Evolutionary conservation across 1,284 basidiomycete genomes (phyloP).

Genomic region (Cryptococcus floricola): DNA sequence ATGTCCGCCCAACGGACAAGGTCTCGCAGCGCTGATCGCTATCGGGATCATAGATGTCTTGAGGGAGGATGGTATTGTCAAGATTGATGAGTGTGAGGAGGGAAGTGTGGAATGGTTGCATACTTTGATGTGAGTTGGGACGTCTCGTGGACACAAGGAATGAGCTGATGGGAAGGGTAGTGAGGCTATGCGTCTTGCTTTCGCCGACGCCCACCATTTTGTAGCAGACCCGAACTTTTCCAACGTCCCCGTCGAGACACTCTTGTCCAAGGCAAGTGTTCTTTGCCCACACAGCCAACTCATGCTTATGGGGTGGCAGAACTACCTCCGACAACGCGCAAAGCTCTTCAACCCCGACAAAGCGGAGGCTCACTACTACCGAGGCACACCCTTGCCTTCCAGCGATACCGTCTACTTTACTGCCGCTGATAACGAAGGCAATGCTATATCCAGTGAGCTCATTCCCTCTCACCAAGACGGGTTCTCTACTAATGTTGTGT

Average conservation of each 20-base stretch:
- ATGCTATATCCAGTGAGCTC: constrained; percentile 61
- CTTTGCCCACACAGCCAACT: background rate
- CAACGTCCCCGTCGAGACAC: constrained; percentile 65
- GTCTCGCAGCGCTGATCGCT: constrained; percentile 84
- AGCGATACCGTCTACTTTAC: constrained; percentile 91
- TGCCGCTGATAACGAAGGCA: constrained; percentile 78
- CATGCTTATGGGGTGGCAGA: constrained; percentile 49
- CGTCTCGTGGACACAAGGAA: background rate
- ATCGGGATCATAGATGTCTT: constrained; percentile 78
- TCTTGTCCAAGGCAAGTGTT: constrained; percentile 68
- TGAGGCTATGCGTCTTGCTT: constrained; percentile 20
- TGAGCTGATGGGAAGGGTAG: background rate
- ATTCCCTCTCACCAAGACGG: background rate
- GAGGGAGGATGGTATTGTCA: constrained; percentile 17
- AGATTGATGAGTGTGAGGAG: constrained; percentile 10
- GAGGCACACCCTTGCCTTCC: constrained; percentile 53
- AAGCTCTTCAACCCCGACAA: constrained; percentile 66
- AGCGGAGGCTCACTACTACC: constrained; percentile 60
- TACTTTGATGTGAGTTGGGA: constrained; percentile 8
- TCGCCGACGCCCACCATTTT: constrained; percentile 52
- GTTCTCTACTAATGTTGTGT: background rate
- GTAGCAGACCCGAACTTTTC: constrained; percentile 75
- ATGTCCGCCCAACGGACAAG: constrained; percentile 84
- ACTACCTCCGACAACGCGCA: constrained; percentile 73
- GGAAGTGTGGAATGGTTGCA: constrained; percentile 18